These are phyloP conservation scores for Pterothamnion heteromorphum DNA, from an alignment of 31 red algal genomes.

Conservation along the genomic window DNA sequence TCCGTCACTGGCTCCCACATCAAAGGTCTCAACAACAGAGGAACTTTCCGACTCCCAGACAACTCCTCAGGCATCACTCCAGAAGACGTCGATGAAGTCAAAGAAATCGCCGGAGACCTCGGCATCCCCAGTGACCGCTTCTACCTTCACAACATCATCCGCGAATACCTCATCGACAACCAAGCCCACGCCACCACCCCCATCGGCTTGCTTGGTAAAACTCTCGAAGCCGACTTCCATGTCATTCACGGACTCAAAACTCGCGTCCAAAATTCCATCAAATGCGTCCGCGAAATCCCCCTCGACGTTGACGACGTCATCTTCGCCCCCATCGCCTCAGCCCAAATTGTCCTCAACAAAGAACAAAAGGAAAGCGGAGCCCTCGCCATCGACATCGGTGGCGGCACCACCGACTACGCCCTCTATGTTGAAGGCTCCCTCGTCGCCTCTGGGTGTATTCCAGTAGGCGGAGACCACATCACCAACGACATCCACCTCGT, in stretches of 20 bases:
- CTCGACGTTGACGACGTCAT: neutral
- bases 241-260: neutral
- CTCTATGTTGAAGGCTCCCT: neutral
- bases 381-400: neutral
- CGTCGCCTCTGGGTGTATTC: neutral
- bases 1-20: neutral
- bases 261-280: neutral
- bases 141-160: neutral
- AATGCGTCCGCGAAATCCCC: neutral
- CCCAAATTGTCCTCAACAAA: neutral
- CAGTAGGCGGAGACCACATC: neutral
- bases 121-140: neutral
- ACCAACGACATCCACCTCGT: neutral
- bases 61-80: neutral
- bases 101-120: neutral
- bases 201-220: neutral
- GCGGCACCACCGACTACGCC: neutral
- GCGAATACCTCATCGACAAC: neutral
- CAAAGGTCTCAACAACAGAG: neutral
- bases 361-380: neutral
- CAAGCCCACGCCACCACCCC: neutral
- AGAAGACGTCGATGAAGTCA: neutral
- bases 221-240: neutral
- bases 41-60: neutral
- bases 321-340: neutral